phyloP scores from a whole-genome alignment of 1,139 yeast genomes.

The Debaryomyces sp. region DNA sequence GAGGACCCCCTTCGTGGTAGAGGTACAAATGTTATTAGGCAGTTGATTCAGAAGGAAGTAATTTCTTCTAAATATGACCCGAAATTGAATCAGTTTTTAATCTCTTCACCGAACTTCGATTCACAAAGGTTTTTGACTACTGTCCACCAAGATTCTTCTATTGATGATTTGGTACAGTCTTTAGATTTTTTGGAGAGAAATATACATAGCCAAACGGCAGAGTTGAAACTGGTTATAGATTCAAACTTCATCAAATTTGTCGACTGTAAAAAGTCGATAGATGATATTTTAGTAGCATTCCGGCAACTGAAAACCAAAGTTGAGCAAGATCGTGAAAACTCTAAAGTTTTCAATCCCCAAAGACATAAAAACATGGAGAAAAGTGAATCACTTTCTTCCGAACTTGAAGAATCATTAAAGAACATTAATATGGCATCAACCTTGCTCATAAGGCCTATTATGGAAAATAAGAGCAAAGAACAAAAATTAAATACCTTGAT shows the following conservation, averaged over 20 bases:
- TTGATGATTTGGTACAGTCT: constrained; percentile 59
- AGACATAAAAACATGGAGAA: constrained; percentile 24
- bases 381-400: constrained; percentile 30
- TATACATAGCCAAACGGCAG: constrained; percentile 65
- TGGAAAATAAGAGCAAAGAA: constrained; percentile 64
- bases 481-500: constrained; percentile 62
- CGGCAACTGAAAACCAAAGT: constrained; percentile 38
- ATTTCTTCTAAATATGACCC: constrained; percentile 45
- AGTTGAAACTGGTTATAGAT: constrained; percentile 68
- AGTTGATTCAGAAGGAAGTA: constrained; percentile 40
- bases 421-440: constrained; percentile 62
- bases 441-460: constrained; percentile 72
- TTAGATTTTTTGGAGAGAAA: constrained; percentile 61
- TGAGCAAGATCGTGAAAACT: constrained; percentile 39
- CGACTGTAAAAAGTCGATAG: constrained; percentile 65
- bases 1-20: constrained; percentile 61
- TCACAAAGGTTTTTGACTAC: constrained; percentile 69
- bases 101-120: constrained; percentile 73
- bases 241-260: constrained; percentile 76
- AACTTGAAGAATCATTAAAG: constrained; percentile 47
- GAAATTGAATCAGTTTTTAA: constrained; percentile 55
- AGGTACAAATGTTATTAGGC: constrained; percentile 45
- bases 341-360: constrained; percentile 44
- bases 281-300: constrained; percentile 38
- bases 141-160: constrained; percentile 71